Percentiles rank a stretch among this genome's conserved stretches.
Conservation (phyloP, 257 asterid genomes). For the Coffea eugenioides region DNA sequence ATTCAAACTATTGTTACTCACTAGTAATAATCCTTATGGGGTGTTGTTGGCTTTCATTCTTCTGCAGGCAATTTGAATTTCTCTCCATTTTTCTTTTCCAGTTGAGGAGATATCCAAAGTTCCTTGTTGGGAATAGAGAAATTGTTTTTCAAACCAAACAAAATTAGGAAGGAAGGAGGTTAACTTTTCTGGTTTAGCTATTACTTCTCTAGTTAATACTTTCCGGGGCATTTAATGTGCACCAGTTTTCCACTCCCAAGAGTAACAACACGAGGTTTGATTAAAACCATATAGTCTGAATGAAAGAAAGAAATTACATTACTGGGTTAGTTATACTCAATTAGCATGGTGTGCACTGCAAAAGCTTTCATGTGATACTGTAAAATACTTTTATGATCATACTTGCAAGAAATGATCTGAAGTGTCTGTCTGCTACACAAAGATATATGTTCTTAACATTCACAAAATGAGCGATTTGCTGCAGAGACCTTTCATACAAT, state of each 20-base stretch:
- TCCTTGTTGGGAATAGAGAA: not conserved
- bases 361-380: not conserved
- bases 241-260: not conserved
- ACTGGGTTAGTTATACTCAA: not conserved
- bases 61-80: not conserved
- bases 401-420: not conserved
- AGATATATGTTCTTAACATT: not conserved
- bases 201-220: not conserved
- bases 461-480: not conserved
- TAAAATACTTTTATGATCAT: not conserved
- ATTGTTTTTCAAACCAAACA: not conserved
- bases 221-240: not conserved
- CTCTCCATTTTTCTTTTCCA: not conserved
- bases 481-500: conserved; percentile 77
- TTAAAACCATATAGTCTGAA: not conserved
- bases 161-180: not conserved
- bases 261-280: not conserved
- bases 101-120: not conserved
- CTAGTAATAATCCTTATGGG: not conserved
- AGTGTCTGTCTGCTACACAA: not conserved
- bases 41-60: not conserved
- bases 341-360: not conserved
- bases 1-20: not conserved
- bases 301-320: not conserved
- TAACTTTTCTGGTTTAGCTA: not conserved